phyloP scores from a whole-genome alignment of 2,329 filamentous ascomycete genomes.

The Penicillium freii region DNA sequence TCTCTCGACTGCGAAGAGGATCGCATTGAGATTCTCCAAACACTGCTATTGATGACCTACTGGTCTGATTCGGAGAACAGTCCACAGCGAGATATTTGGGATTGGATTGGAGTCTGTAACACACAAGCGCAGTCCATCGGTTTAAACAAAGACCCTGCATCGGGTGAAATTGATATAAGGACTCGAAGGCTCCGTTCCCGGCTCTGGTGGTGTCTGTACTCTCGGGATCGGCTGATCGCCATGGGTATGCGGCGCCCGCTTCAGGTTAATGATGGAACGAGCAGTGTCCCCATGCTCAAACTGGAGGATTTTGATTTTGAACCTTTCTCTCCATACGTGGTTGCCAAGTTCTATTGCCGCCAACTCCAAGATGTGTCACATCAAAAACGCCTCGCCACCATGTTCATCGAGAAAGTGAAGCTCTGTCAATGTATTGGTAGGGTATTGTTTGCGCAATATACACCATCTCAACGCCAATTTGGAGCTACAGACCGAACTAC shows the following conservation, averaged over 20 bases:
- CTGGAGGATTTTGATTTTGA: slow-evolving; percentile 76
- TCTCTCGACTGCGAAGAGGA: slow-evolving; percentile 89
- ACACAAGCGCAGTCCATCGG: slow-evolving; percentile 85
- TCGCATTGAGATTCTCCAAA: slow-evolving; percentile 78
- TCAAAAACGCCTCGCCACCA: slow-evolving; percentile 71
- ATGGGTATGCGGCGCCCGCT: slow-evolving; percentile 85
- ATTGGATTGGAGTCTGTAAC: slow-evolving; percentile 90
- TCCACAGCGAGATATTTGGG: slow-evolving; percentile 83
- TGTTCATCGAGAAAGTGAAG: slow-evolving; percentile 86
- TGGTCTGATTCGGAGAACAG: slow-evolving; percentile 93
- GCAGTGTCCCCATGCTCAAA: slow-evolving; percentile 83
- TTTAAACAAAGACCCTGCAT: slow-evolving; percentile 67
- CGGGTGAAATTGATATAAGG: slow-evolving; percentile 63
- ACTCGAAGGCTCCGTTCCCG: slow-evolving; percentile 77
- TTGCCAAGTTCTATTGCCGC: slow-evolving; percentile 65
- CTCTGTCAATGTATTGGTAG: slow-evolving; percentile 81
- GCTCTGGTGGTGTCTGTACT: slow-evolving; percentile 94
- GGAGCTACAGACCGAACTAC: slow-evolving; percentile 63
- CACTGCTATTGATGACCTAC: slow-evolving; percentile 83
- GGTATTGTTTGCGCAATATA: slow-evolving; percentile 83
- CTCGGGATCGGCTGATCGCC: slow-evolving; percentile 83
- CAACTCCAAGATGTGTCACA: slow-evolving; percentile 65
- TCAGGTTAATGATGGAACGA: slow-evolving; percentile 84
- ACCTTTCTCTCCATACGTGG: slow-evolving; percentile 62
- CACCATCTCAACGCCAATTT: slow-evolving; percentile 75